These are phyloP conservation scores for Malassezia brasiliensis DNA, from an alignment of 1,284 basidiomycete species.

Conservation along the genomic window DNA sequence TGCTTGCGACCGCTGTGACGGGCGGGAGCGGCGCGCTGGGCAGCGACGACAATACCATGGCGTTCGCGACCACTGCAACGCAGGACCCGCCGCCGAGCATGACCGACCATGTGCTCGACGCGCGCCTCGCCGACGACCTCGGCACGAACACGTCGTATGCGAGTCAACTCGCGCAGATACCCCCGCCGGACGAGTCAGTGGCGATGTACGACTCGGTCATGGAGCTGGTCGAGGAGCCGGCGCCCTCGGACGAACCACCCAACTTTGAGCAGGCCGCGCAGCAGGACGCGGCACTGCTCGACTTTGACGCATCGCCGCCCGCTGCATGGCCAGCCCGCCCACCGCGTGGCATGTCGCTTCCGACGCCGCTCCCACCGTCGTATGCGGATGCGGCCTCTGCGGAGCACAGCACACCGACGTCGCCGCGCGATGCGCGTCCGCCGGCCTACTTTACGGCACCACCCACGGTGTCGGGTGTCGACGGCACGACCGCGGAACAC, in stretches of 20 bases:
- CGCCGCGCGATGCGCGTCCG: neutral
- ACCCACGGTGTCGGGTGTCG: neutral
- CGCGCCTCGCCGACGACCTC: neutral
- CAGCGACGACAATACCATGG: neutral
- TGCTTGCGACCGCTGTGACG: neutral
- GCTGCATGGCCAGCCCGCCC: neutral
- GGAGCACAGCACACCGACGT: neutral
- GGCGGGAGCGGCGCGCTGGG: neutral
- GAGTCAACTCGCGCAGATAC: neutral
- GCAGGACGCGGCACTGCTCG: neutral
- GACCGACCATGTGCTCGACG: neutral
- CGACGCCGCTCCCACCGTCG: conserved; percentile 1
- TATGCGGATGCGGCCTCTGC: conserved; percentile 2
- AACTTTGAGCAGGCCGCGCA: conserved; percentile 10
- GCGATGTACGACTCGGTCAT: neutral
- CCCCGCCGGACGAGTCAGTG: neutral
- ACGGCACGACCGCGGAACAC: neutral
- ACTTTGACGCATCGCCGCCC: neutral
- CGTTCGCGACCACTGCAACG: neutral
- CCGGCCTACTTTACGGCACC: neutral
- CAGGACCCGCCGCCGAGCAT: conserved; percentile 1
- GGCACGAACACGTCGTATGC: neutral
- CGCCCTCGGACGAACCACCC: conserved; percentile 5
- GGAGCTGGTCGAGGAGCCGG: neutral
- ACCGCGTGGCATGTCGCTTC: too few species aligned